Base-by-base conservation (phyloP, 2,329 filamentous ascomycete species). In the Stagonosporopsis vannaccii region DNA sequence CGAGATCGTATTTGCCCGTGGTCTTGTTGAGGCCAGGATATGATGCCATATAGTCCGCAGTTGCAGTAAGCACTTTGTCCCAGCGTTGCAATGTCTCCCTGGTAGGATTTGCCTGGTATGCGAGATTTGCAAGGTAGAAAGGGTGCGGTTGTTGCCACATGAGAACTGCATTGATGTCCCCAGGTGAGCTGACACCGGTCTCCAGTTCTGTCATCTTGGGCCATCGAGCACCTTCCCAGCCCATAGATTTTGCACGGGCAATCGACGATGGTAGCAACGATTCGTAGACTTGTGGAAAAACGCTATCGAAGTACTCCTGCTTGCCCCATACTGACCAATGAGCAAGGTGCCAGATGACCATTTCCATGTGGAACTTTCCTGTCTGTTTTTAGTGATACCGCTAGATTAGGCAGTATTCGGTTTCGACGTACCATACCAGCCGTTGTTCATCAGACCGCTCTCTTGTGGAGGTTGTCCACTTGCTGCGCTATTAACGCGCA, bases 131-230 rank as follows among this genome's bases (percentile, higher is more conserved):
- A 58, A 87, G 82, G 63, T 84, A 84, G 74, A 86, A 81, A 0
- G 81, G 77, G 65, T 87, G 85, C 11, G 84, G 84, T 22, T 69
- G 84, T 60, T 87, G 85, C 85, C 85, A 87, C 52, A 86, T 81
- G 0, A 87, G 75, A 2, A 87, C 70, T 2, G 80, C 81, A 63
- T 87, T 87, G 63, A 87, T 85, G 56, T 84, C 82, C 2, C 85
- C 85, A 0, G 84, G 84, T 1, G 83, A 81, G 40, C 78, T 82
- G 12, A 80, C 75, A 25, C 83, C 82, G 0, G 79, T 80, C 0
- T 57, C 37, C 0, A 82, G 79, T 61, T 85, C 83, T 2, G 79
- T 83, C 83, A 85, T 85, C 64, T 86, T 83, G 0, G 79, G 79
- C 78, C 79, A 81, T 36, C 64, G 39, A 26, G 81, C 81, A 69